Base-by-base conservation (phyloP, 768 basidiomycete species). In the Suillus sp. region DNA sequence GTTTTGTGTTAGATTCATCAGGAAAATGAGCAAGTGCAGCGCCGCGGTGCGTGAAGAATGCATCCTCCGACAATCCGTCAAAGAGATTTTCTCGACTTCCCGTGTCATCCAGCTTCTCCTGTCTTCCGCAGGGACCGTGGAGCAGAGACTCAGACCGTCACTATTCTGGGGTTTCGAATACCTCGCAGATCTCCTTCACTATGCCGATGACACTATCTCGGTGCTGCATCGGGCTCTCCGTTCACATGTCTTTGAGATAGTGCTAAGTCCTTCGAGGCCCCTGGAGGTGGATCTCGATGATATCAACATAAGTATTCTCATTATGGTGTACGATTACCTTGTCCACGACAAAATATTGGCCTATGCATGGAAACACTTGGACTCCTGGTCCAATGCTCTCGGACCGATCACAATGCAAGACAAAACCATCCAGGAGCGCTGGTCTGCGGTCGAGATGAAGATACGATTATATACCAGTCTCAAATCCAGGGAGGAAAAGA, bases 261-360 rank as follows among this genome's bases (percentile, higher is more conserved):
- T 20, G 5, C 20, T 53, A 11, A 18, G 32, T 53, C 51, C 32
- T 53, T 34, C 9, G 2, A 20, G 2, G 20, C 32, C 22, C 14
- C 16, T 38, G 25, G 55, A 27, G 22, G 16, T 3, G 4, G 22
- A 56, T 4, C 8, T 27, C 2, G 2, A 18, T 38, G 1, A 2
- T 9, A 7, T 5, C 35, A 18, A 8, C 8, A 9, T 1, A 2
- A 16, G 2, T 11, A 18, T 56, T 56, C 35, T 38, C 20, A 1
- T 10, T 16, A 38, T 25, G 11, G 18, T 56, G 38, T 4, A 2
- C 1, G 6, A 7, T 9, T 38, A 56, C 55, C 22, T 18, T 18
- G 16, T 38, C 8, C 16, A 56, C 37, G 55, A 56, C 55, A 56
- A 37, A 38, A 56, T 56, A 9, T 38, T 56, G 14, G 18, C 55